A percentile compares a stretch with the other conserved stretches of the same genome.
phyloP scores from a whole-genome alignment of 2,329 filamentous ascomycete genomes.

The Trichoderma atroviride region DNA sequence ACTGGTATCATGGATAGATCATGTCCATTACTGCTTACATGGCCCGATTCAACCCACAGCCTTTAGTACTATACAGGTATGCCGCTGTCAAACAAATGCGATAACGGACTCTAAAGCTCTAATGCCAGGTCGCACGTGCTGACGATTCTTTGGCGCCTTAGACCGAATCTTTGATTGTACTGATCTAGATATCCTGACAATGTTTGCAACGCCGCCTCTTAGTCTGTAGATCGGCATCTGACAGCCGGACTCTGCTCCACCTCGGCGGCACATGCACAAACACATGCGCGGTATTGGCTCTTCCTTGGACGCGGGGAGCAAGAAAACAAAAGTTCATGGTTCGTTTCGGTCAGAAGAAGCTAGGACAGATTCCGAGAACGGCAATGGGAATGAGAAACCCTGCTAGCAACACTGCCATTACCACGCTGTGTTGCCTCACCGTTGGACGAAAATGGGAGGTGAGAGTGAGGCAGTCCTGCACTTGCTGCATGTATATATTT shows the following conservation, averaged over 20 bases:
- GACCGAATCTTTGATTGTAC: background rate
- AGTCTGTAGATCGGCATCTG: slow-evolving; percentile 10
- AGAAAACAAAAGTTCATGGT: slow-evolving; percentile 14
- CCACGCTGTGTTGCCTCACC: background rate
- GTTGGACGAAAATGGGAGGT: background rate
- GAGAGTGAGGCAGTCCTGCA: background rate
- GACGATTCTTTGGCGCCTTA: background rate
- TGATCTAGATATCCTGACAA: too few species aligned
- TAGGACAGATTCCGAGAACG: background rate
- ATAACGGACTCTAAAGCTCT: background rate
- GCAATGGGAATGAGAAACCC: background rate
- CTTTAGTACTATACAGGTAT: background rate
- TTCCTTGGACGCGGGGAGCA: background rate
- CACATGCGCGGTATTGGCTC: slow-evolving; percentile 19
- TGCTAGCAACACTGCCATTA: background rate
- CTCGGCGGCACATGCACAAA: slow-evolving; percentile 20
- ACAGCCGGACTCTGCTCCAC: slow-evolving; percentile 23
- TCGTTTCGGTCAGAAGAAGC: background rate
- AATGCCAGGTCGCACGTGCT: background rate
- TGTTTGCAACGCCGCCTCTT: too few species aligned
- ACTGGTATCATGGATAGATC: background rate
- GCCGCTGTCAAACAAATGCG: background rate
- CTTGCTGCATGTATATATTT: slow-evolving; percentile 6
- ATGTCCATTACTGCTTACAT: background rate
- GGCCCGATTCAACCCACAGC: background rate